Conservation (phyloP, 163 green algal species). For the Chlamydomonas reinhardtii region DNA sequence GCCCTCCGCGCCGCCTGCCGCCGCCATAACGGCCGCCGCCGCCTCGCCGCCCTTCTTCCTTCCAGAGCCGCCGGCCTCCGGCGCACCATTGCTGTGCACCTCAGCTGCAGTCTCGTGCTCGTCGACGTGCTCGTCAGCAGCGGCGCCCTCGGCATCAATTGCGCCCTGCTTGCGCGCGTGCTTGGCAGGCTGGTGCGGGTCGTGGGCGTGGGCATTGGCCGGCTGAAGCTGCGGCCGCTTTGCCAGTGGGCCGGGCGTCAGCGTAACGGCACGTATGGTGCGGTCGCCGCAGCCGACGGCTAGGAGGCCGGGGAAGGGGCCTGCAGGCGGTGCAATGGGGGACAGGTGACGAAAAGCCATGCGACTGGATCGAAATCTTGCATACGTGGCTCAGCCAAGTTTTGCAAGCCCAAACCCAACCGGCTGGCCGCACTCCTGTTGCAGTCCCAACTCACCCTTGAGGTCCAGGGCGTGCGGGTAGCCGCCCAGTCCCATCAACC, state of each 20-base stretch:
- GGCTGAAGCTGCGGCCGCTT: background rate
- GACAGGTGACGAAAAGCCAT: background rate
- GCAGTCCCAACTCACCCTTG: slow-evolving; percentile 13
- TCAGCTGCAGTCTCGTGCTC: no score
- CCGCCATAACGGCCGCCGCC: background rate
- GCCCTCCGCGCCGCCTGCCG: background rate
- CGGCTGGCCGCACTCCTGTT: no score
- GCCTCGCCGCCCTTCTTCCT: background rate
- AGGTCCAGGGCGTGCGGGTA: slow-evolving; percentile 45
- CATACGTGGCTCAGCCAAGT: no score
- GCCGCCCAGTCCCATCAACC: slow-evolving; percentile 49
- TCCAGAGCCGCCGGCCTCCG: background rate
- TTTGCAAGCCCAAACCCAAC: no score
- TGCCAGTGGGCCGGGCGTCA: slow-evolving; percentile 1
- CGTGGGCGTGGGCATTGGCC: no score
- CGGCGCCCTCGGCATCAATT: no score
- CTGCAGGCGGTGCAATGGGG: background rate
- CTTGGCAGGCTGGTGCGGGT: no score
- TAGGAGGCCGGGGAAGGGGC: slow-evolving; percentile 7
- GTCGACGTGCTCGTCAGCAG: no score
- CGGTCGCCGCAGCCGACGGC: slow-evolving; percentile 55
- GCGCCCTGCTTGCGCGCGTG: no score
- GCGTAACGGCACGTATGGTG: slow-evolving; percentile 16
- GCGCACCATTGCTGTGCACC: background rate
- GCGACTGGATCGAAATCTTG: no score